phyloP scores from a whole-genome alignment of 139 green algal species.

The Klebsormidium nitens region DNA sequence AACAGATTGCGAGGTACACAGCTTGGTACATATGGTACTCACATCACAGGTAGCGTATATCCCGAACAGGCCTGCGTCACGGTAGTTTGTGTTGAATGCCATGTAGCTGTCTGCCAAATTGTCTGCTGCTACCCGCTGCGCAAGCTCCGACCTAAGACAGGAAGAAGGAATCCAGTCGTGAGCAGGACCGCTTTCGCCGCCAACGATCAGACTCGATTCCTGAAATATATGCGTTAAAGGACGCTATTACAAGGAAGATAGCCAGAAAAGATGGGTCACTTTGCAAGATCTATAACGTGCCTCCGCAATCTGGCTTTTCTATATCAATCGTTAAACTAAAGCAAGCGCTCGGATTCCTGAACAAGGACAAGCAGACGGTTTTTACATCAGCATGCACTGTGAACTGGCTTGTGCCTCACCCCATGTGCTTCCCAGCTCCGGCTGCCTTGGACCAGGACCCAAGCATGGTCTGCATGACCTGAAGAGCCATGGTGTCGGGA shows the following conservation, averaged over 20 bases:
- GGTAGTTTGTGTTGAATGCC: constrained; percentile 95
- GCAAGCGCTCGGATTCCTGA: too few species aligned
- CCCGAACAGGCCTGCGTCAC: constrained; percentile 94
- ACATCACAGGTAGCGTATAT: too few species aligned
- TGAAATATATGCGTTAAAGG: too few species aligned
- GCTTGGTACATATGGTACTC: too few species aligned
- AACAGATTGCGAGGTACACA: too few species aligned
- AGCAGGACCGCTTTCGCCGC: too few species aligned
- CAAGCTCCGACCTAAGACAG: constrained; percentile 64
- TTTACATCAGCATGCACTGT: not conserved
- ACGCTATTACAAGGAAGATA: not conserved
- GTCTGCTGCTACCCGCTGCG: constrained; percentile 77
- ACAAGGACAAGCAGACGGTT: too few species aligned
- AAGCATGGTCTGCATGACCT: constrained; percentile 93
- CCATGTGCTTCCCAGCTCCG: constrained; percentile 34
- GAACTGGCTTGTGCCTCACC: too few species aligned
- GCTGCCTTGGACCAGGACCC: constrained; percentile 48
- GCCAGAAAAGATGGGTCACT: not conserved
- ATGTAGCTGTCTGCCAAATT: constrained; percentile 81
- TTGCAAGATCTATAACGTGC: not conserved
- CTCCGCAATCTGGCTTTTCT: too few species aligned
- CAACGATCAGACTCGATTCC: too few species aligned
- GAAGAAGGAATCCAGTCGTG: too few species aligned
- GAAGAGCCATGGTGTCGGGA: constrained; percentile 90
- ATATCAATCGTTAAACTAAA: too few species aligned